These are phyloP conservation scores for Dactylellina sp. DNA, from an alignment of 2,329 filamentous ascomycete genomes.

Conservation along the genomic window DNA sequence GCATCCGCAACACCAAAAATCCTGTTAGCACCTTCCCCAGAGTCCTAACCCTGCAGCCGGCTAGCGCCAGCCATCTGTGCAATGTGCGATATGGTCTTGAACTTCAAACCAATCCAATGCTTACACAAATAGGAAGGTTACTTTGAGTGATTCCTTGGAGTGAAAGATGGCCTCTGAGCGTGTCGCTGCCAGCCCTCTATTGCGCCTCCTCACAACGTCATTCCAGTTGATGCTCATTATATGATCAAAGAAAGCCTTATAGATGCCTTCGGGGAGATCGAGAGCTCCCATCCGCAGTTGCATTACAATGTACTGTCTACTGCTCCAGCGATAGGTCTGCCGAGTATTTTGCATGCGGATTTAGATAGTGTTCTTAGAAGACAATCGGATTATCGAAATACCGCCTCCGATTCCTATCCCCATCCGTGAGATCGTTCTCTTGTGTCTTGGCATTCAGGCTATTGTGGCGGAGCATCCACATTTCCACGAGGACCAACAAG, in stretches of 20 bases:
- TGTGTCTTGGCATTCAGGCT: background rate
- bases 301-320: no score
- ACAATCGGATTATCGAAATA: slow-evolving; percentile 18
- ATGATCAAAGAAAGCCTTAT: background rate
- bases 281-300: no score
- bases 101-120: no score
- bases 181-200: background rate
- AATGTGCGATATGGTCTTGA: no score
- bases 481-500: background rate
- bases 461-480: slow-evolving; percentile 10
- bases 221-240: background rate
- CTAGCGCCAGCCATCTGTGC: no score
- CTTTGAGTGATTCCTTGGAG: background rate
- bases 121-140: background rate
- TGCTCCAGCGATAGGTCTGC: no score
- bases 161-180: background rate
- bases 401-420: slow-evolving; percentile 6
- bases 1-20: no score
- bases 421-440: background rate
- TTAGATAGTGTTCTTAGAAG: background rate
- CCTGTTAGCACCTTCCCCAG: no score
- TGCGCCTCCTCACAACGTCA: slow-evolving; percentile 34
- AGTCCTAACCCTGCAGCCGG: no score
- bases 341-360: no score
- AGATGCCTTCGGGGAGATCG: no score